phyloP scores from a whole-genome alignment of 352 stramenopile species.

The Saprolegnia diclina region DNA sequence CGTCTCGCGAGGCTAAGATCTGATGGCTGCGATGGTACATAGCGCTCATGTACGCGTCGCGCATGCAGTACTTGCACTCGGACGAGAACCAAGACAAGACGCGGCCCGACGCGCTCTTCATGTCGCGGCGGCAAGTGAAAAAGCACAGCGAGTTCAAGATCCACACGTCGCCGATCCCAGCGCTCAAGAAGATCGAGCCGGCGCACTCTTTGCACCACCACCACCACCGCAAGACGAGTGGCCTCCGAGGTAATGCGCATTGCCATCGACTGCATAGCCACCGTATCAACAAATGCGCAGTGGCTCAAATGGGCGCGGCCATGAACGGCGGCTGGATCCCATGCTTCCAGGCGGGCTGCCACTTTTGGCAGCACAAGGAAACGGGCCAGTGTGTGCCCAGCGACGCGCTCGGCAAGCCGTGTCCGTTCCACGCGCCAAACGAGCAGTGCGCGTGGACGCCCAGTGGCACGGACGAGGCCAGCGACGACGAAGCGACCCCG shows the following conservation, averaged over 20 bases:
- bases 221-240: slow-evolving; percentile 1
- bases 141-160: slow-evolving; percentile 44
- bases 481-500: slow-evolving; percentile 33
- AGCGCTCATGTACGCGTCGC: slow-evolving; percentile 71
- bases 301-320: neutral
- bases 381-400: slow-evolving; percentile 45
- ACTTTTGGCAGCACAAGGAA: slow-evolving; percentile 71
- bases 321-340: slow-evolving; percentile 19
- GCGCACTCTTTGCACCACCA: neutral
- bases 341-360: slow-evolving; percentile 61
- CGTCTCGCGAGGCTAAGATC: neutral
- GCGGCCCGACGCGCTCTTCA: slow-evolving; percentile 56
- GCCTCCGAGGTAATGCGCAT: slow-evolving; percentile 23
- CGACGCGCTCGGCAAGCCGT: slow-evolving; percentile 17
- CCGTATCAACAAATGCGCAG: neutral
- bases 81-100: slow-evolving; percentile 33
- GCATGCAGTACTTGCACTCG: slow-evolving; percentile 68
- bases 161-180: slow-evolving; percentile 34
- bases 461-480: slow-evolving; percentile 17
- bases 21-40: neutral
- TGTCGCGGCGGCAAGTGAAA: slow-evolving; percentile 70
- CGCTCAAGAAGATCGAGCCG: slow-evolving; percentile 42
- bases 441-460: slow-evolving; percentile 7
- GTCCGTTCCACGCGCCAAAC: slow-evolving; percentile 20
- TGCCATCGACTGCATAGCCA: neutral